phyloP scores from a whole-genome alignment of 805 yeast species.

The Candida odintsovae region DNA sequence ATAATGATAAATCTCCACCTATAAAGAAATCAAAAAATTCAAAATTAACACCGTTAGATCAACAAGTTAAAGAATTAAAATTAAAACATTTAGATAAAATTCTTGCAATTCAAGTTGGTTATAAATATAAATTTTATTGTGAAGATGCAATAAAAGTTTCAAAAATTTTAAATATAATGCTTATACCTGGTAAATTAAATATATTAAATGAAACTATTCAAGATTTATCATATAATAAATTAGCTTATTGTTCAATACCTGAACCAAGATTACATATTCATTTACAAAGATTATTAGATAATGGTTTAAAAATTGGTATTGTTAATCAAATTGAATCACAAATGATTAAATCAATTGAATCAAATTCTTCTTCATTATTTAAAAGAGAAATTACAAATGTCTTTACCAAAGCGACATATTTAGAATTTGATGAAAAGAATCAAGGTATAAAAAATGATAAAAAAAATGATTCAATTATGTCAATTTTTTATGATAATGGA shows the following conservation, averaged over 20 bases:
- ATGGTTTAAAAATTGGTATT: constrained; percentile 79
- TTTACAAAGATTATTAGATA: constrained; percentile 61
- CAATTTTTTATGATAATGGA: constrained; percentile 31
- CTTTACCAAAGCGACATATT: constrained; percentile 79
- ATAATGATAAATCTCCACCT: constrained; percentile 1
- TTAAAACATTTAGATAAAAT: constrained; percentile 55
- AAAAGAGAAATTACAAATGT: constrained; percentile 63
- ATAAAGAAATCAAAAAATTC: constrained; percentile 8
- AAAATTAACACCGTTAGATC: constrained; percentile 71
- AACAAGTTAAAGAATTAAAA: constrained; percentile 68
- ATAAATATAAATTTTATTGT: constrained; percentile 83
- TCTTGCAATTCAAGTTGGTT: constrained; percentile 84
- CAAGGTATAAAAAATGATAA: constrained; percentile 25
- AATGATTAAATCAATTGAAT: constrained; percentile 51
- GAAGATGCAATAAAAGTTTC: constrained; percentile 75
- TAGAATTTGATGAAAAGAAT: constrained; percentile 45
- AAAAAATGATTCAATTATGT: constrained; percentile 40
- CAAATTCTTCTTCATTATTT: constrained; percentile 54
- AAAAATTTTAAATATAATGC: constrained; percentile 58
- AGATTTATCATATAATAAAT: constrained; percentile 46
- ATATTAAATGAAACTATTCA: constrained; percentile 44
- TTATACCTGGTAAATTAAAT: constrained; percentile 61
- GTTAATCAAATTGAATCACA: constrained; percentile 83
- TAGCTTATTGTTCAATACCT: constrained; percentile 86
- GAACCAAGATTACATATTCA: constrained; percentile 69